Evolutionary conservation across 1,284 basidiomycete genomes (phyloP).

Genomic region (Moesziomyces parantarcticus): DNA sequence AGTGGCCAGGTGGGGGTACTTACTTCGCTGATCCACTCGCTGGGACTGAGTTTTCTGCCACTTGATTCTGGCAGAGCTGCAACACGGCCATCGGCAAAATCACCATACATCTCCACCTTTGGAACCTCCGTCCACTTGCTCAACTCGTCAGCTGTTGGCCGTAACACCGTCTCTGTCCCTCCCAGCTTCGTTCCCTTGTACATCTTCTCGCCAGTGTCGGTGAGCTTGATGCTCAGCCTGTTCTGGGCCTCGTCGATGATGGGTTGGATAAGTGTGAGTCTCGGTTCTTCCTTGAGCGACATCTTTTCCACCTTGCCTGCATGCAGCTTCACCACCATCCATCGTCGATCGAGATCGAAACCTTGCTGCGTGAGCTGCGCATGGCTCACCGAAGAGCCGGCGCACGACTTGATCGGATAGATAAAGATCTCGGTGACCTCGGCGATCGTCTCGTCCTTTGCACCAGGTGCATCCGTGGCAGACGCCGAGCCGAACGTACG

Average conservation of each 20-base stretch:
- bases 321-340: constrained; percentile 44
- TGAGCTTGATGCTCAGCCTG: constrained; percentile 24
- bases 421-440: constrained; percentile 43
- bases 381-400: constrained; percentile 21
- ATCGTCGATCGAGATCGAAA: constrained; percentile 53
- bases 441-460: constrained; percentile 49
- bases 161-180: constrained; percentile 23
- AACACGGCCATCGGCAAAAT: constrained; percentile 47
- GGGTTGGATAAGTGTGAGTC: constrained; percentile 45
- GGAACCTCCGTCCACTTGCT: constrained; percentile 23
- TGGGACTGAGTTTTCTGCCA: constrained; percentile 11
- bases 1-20: background rate
- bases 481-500: constrained; percentile 4
- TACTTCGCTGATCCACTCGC: constrained; percentile 50
- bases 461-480: constrained; percentile 11
- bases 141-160: constrained; percentile 12
- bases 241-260: constrained; percentile 21
- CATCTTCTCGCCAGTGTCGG: constrained; percentile 3
- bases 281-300: constrained; percentile 43
- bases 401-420: constrained; percentile 59
- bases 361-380: constrained; percentile 39
- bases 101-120: constrained; percentile 51
- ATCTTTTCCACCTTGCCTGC: constrained; percentile 29
- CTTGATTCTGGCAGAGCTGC: constrained; percentile 3
- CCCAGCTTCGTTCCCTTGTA: constrained; percentile 1